A percentile compares a stretch with the other conserved stretches of the same genome.
Evolutionary conservation across 352 stramenopile species (phyloP).

Genomic region (Pythium scleroteichum): DNA sequence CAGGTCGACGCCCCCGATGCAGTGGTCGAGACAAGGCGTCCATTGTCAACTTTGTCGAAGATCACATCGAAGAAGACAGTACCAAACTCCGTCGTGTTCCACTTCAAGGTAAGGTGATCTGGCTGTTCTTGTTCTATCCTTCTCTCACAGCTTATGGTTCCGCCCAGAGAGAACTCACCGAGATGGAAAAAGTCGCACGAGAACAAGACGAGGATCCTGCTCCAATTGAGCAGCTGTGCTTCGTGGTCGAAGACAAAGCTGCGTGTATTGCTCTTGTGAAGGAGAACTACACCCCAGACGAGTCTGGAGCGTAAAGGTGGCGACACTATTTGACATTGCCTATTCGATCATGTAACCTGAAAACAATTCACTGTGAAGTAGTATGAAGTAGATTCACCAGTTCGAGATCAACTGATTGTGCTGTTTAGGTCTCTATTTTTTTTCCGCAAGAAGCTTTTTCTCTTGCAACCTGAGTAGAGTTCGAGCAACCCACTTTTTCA

Average conservation of each 20-base stretch:
- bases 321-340: not conserved
- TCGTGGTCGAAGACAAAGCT: conserved; percentile 37
- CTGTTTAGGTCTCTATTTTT: not conserved
- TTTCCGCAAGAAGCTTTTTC: not conserved
- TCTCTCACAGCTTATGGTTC: not conserved
- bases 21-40: conserved; percentile 60
- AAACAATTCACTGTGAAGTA: conserved; percentile 19
- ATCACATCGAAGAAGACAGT: conserved; percentile 59
- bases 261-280: conserved; percentile 38
- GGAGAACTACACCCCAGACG: conserved; percentile 31
- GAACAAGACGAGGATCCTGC: conserved; percentile 2
- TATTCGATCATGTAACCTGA: conserved; percentile 13
- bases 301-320: conserved; percentile 14
- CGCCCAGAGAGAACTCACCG: conserved; percentile 22
- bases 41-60: conserved; percentile 52
- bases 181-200: conserved; percentile 19
- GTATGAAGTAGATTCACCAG: too few relatives aligned
- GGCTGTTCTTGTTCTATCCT: too few relatives aligned
- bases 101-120: conserved; percentile 59
- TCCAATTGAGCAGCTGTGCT: conserved; percentile 34
- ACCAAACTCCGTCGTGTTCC: conserved; percentile 67
- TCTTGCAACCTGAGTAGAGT: conserved; percentile 47
- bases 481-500: conserved; percentile 44
- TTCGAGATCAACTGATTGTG: not conserved
- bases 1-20: conserved; percentile 32